Base-by-base conservation (phyloP, 176 grass and related monocot species). In the Eleusine indica region DNA sequence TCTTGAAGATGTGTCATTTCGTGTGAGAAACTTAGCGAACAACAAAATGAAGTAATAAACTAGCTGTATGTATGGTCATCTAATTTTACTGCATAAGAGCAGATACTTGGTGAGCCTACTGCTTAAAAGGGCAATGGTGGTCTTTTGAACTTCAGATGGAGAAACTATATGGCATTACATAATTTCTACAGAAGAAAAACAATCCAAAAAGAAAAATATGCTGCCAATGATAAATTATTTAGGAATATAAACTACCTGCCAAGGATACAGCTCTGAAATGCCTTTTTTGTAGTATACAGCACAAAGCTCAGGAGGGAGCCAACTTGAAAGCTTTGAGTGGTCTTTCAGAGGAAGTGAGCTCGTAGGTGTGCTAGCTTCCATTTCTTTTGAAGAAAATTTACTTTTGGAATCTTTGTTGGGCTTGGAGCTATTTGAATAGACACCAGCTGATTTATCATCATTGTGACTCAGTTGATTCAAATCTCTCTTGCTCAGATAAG, bases 201-300 rank as follows among this genome's bases (percentile, higher is more conserved):
- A 19, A 15, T 70, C 35, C 35, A 61, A 54, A 39, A 41, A 69
- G 5, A 68, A 80, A 68, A n/a, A 1, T 38, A 52, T 29, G 37
- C 30, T 53, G 30, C 12, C 53, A 83, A 56, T 40, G 46, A 74
- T 80, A 38, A 74, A 76, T 17, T 39, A 78, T 57, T 57, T 68
- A 72, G 7, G 22, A 16, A 67, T 67, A 28, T 40, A 84, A 63
- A 83, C 13, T 62, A 98, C 96, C 96, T 98, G 96, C 96, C 96
- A 98, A 66, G 93, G 89, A 79, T 95, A 98, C 83, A 98, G 87
- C 84, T 88, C 65, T 38, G 88, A 82, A 73, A 98, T 95, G 38
- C 96, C 89, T 47, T 98, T 98, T 88, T 88, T 95, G 84, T 76
- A 90, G 75, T 95, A 98, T 79, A 98, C 47, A 37, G 82, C 86